phyloP scores from a whole-genome alignment of 192 early-diverging fungal species.

The Coemansia furcata region DNA sequence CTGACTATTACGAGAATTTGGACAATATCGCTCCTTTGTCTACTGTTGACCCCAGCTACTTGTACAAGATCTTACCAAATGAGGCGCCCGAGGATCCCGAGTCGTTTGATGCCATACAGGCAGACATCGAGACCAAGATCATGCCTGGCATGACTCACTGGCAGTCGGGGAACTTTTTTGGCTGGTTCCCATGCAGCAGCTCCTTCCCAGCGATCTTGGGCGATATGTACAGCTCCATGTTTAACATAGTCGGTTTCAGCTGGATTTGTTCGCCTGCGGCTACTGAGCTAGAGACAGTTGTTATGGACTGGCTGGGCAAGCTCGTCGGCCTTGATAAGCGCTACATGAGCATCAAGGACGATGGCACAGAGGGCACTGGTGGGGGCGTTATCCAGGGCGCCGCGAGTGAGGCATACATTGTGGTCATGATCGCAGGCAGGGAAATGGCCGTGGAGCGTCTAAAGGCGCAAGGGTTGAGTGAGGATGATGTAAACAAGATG shows the following conservation, averaged over 20 bases:
- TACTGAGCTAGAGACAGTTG: slow-evolving; percentile 63
- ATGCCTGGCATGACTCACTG: slow-evolving; percentile 69
- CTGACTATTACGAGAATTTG: slow-evolving; percentile 59
- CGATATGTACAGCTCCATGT: slow-evolving; percentile 65
- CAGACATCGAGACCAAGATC: slow-evolving; percentile 57
- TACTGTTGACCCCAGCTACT: slow-evolving; percentile 59
- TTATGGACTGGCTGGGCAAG: slow-evolving; percentile 65
- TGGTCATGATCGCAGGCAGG: slow-evolving; percentile 59
- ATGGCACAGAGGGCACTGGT: slow-evolving; percentile 53
- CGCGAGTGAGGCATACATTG: slow-evolving; percentile 59
- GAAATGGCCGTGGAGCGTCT: slow-evolving; percentile 48
- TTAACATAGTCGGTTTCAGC: slow-evolving; percentile 55
- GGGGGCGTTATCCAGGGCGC: slow-evolving; percentile 67
- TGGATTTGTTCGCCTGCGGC: slow-evolving; percentile 58
- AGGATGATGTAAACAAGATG: slow-evolving; percentile 24
- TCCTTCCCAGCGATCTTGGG: slow-evolving; percentile 60
- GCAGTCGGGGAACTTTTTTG: slow-evolving; percentile 66
- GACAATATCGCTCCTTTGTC: slow-evolving; percentile 51
- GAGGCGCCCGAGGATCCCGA: slow-evolving; percentile 58
- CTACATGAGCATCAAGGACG: slow-evolving; percentile 50
- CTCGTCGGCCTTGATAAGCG: slow-evolving; percentile 57
- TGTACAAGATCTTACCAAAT: slow-evolving; percentile 54
- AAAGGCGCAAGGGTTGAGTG: slow-evolving; percentile 17
- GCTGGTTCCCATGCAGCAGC: slow-evolving; percentile 56
- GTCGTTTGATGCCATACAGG: slow-evolving; percentile 44